phyloP scores from a whole-genome alignment of 805 yeast genomes.

The Kodamaea fukazawae region DNA sequence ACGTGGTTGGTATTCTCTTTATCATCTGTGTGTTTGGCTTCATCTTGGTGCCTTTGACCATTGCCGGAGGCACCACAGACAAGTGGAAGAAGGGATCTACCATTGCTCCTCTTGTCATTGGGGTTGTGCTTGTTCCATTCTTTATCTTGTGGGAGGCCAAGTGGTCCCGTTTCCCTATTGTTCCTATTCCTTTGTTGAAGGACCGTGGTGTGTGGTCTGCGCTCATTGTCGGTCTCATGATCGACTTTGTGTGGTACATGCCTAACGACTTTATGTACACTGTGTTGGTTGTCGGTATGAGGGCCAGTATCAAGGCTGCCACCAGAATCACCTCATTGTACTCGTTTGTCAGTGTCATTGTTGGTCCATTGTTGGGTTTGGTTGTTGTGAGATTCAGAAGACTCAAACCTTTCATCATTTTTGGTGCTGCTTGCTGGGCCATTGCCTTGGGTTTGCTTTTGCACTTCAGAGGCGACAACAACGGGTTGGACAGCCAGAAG shows the following conservation, averaged over 20 bases:
- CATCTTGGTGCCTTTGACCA: slow-evolving; percentile 67
- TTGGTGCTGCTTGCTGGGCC: slow-evolving; percentile 59
- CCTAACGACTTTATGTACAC: slow-evolving; percentile 69
- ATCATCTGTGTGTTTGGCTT: slow-evolving; percentile 58
- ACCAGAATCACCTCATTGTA: slow-evolving; percentile 60
- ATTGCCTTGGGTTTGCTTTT: slow-evolving; percentile 59
- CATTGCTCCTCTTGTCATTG: slow-evolving; percentile 69
- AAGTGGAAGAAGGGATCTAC: slow-evolving; percentile 61
- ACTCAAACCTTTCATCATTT: slow-evolving; percentile 56
- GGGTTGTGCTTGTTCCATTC: slow-evolving; percentile 58
- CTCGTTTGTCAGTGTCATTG: slow-evolving; percentile 62
- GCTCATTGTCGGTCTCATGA: slow-evolving; percentile 52
- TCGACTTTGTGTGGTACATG: slow-evolving; percentile 64
- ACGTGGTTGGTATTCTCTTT: slow-evolving; percentile 58
- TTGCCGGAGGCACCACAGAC: slow-evolving; percentile 61
- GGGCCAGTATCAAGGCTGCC: slow-evolving; percentile 60
- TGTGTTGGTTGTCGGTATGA: slow-evolving; percentile 60
- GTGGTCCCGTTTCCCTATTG: slow-evolving; percentile 54
- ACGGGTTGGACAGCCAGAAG: slow-evolving; percentile 24
- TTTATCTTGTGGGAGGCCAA: slow-evolving; percentile 58
- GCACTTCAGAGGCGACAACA: slow-evolving; percentile 50
- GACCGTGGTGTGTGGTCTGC: slow-evolving; percentile 78
- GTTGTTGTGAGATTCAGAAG: slow-evolving; percentile 48
- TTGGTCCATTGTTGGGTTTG: slow-evolving; percentile 59
- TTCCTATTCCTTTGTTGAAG: slow-evolving; percentile 55